A percentile compares a stretch with the other conserved stretches of the same genome.
phyloP scores from a whole-genome alignment of 163 green algal genomes.

The Scenedesmus sp. region DNA sequence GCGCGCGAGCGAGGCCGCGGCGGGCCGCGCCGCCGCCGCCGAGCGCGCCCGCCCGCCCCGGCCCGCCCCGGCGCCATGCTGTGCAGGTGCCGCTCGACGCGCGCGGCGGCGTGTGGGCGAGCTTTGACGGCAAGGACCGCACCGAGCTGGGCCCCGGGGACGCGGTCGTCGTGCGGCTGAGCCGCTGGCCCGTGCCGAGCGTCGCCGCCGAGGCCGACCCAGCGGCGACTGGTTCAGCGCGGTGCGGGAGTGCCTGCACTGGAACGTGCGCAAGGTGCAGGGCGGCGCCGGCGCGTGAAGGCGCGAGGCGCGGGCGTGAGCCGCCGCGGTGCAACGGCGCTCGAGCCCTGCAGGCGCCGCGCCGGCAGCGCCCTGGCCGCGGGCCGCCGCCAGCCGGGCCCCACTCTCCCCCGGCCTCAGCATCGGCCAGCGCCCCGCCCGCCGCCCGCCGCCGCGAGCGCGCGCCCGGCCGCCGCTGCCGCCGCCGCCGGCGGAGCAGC shows the following conservation, averaged over 20 bases:
- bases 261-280: constrained; percentile 84
- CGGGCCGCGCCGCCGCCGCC: too few species aligned
- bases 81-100: constrained; percentile 78
- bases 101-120: constrained; percentile 84
- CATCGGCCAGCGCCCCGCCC: too few species aligned
- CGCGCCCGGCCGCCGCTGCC: too few species aligned
- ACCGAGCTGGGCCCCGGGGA: constrained; percentile 72
- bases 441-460: too few species aligned
- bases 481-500: too few species aligned
- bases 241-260: constrained; percentile 87
- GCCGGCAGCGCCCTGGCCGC: too few species aligned
- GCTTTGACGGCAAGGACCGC: constrained; percentile 92
- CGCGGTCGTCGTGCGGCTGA: constrained; percentile 76
- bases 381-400: too few species aligned
- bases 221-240: constrained; percentile 90
- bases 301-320: neutral
- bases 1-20: too few species aligned
- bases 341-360: neutral
- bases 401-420: too few species aligned
- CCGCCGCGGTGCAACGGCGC: neutral
- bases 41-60: too few species aligned
- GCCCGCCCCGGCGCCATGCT: neutral
- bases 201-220: constrained; percentile 84
- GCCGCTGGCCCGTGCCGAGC: constrained; percentile 86
- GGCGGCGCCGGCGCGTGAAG: constrained; percentile 38